Evolutionary conservation across 2,329 filamentous ascomycete species (phyloP).

Genomic region (Pseudocercospora cruenta): DNA sequence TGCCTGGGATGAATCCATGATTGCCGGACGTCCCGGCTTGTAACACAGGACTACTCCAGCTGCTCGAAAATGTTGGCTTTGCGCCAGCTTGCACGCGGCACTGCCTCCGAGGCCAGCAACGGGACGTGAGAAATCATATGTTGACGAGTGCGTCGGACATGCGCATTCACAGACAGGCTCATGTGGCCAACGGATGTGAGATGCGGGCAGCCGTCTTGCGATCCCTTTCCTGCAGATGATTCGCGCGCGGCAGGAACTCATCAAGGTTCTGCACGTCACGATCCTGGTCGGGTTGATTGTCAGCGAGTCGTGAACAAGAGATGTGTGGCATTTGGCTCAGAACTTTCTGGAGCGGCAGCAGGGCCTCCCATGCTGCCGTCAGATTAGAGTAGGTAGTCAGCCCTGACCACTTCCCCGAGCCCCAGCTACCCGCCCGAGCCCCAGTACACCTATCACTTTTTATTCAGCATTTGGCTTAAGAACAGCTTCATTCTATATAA

Average conservation of each 20-base stretch:
- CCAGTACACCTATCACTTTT: too few species aligned
- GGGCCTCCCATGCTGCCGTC: constrained; percentile 1
- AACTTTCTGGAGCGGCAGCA: background rate
- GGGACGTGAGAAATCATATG: constrained; percentile 9
- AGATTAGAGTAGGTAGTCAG: constrained; percentile 2
- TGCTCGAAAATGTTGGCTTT: background rate
- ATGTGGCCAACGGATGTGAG: constrained; percentile 7
- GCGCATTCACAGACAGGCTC: constrained; percentile 2
- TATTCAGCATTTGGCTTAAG: too few species aligned
- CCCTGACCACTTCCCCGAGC: too few species aligned
- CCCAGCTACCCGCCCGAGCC: too few species aligned
- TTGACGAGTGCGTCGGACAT: constrained; percentile 3
- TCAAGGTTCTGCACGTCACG: constrained; percentile 21
- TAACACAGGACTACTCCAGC: background rate
- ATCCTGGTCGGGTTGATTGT: constrained; percentile 18
- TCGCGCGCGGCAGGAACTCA: constrained; percentile 10
- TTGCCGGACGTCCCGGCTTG: constrained; percentile 2
- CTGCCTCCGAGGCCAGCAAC: constrained; percentile 5
- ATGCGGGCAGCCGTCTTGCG: constrained; percentile 10
- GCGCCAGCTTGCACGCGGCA: constrained; percentile 3
- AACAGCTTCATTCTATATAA: too few species aligned
- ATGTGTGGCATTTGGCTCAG: background rate
- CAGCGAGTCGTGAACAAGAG: constrained; percentile 10
- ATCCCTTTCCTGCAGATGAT: constrained; percentile 8
- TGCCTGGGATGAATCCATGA: constrained; percentile 7